Evolutionary conservation across 192 early-diverging fungal genomes (phyloP).

Genomic region (Chytriomyces confervae): DNA sequence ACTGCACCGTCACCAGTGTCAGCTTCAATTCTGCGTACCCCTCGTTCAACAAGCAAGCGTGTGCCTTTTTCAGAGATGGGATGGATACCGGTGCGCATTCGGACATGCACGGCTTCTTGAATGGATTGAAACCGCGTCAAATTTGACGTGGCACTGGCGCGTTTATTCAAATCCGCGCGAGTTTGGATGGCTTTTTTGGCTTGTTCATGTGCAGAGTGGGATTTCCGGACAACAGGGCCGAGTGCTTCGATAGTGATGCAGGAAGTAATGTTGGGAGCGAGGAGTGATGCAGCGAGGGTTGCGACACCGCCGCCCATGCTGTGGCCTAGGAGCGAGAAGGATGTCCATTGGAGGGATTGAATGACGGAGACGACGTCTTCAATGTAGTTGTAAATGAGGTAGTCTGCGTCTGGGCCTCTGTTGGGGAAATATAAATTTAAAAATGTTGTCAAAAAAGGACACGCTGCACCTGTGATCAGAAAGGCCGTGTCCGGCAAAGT

Average conservation of each 20-base stretch:
- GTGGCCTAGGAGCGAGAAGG: slow-evolving; percentile 35
- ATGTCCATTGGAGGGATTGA: slow-evolving; percentile 25
- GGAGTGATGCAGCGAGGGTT: slow-evolving; percentile 14
- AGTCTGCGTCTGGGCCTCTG: slow-evolving; percentile 30
- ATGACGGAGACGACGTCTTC: slow-evolving; percentile 32
- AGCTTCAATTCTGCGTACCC: background rate
- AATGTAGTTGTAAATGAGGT: slow-evolving; percentile 27
- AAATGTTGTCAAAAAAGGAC: too few relatives aligned
- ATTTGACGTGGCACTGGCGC: background rate
- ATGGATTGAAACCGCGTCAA: slow-evolving; percentile 8
- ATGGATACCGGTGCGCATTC: slow-evolving; percentile 32
- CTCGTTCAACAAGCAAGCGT: slow-evolving; percentile 30
- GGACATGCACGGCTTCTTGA: slow-evolving; percentile 24
- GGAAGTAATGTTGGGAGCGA: slow-evolving; percentile 7
- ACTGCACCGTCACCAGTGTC: too few relatives aligned
- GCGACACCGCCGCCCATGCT: slow-evolving; percentile 37
- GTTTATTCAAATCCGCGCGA: background rate
- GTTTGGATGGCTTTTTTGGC: background rate
- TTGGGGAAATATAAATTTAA: too few relatives aligned
- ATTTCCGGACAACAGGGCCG: slow-evolving; percentile 23
- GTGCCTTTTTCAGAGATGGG: slow-evolving; percentile 30
- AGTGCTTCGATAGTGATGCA: slow-evolving; percentile 30
- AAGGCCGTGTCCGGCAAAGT: slow-evolving; percentile 44
- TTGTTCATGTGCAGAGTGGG: background rate
- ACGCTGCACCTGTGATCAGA: slow-evolving; percentile 15